Evolutionary conservation across 805 yeast genomes (phyloP).

Genomic region (Metschnikowia sp.): DNA sequence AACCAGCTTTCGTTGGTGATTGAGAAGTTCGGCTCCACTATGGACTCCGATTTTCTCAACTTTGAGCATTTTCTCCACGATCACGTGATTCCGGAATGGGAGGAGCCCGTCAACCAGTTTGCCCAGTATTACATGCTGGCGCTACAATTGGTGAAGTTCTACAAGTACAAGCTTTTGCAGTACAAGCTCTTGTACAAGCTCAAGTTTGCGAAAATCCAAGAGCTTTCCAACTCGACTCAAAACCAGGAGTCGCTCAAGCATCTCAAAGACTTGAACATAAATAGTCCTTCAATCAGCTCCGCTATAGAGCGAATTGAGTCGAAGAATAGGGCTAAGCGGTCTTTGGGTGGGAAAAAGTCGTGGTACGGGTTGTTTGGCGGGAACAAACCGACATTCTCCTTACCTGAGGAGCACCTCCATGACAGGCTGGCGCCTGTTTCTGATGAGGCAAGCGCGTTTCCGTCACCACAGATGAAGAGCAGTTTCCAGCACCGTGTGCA

Average conservation of each 20-base stretch:
- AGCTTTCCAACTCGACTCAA: constrained; percentile 27
- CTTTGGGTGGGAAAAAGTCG: constrained; percentile 26
- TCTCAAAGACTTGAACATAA: constrained; percentile 30
- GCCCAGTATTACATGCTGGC: constrained; percentile 43
- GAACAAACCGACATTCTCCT: constrained; percentile 19
- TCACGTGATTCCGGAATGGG: constrained; percentile 40
- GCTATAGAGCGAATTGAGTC: constrained; percentile 33
- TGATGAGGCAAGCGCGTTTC: constrained; percentile 2
- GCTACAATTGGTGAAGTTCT: constrained; percentile 44
- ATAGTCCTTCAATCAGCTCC: constrained; percentile 37
- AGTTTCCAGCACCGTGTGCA: constrained; percentile 29
- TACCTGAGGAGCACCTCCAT: constrained; percentile 11
- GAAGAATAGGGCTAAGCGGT: constrained; percentile 18
- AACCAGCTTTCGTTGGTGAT: constrained; percentile 32
- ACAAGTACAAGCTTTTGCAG: constrained; percentile 52
- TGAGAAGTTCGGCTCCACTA: constrained; percentile 52
- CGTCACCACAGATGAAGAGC: constrained; percentile 5
- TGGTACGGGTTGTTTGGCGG: constrained; percentile 47
- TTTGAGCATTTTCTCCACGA: constrained; percentile 43
- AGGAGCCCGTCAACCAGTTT: constrained; percentile 50
- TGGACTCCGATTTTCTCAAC: constrained; percentile 49
- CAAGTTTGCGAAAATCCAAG: constrained; percentile 37
- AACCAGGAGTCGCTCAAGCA: constrained; percentile 20
- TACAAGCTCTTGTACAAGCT: constrained; percentile 39
- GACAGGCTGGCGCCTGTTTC: background rate